Conservation (phyloP, 805 yeast genomes). For the Grigorovia jiainica region DNA sequence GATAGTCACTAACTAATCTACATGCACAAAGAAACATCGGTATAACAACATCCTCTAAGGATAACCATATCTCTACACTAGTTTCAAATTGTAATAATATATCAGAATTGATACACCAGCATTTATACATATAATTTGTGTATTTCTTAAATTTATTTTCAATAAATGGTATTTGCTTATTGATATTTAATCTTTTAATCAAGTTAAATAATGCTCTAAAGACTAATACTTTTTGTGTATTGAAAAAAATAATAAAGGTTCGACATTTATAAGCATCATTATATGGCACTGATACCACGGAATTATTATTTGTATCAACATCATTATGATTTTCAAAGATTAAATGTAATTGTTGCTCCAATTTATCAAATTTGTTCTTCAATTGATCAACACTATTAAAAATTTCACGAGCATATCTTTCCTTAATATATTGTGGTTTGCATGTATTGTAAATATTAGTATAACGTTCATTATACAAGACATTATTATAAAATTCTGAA, state of each 20-base stretch:
- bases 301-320: not conserved
- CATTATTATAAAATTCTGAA: slow-evolving; percentile 15
- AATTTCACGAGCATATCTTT: slow-evolving; percentile 12
- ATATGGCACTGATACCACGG: not conserved
- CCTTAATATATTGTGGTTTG: slow-evolving; percentile 12
- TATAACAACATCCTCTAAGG: no score
- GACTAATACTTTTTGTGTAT: slow-evolving; percentile 6
- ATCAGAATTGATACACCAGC: slow-evolving; percentile 4
- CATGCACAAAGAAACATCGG: no score
- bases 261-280: slow-evolving; percentile 7
- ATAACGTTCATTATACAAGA: slow-evolving; percentile 17
- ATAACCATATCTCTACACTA: slow-evolving; percentile 10
- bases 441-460: slow-evolving; percentile 21
- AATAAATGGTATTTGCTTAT: slow-evolving; percentile 5
- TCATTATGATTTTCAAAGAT: not conserved
- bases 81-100: slow-evolving; percentile 9
- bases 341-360: not conserved
- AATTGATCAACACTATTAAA: slow-evolving; percentile 2
- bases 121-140: slow-evolving; percentile 3
- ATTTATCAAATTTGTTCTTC: not conserved
- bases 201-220: slow-evolving; percentile 10
- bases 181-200: slow-evolving; percentile 9
- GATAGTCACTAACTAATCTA: no score
- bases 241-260: slow-evolving; percentile 6
- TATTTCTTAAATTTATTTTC: slow-evolving; percentile 3